These are phyloP conservation scores for Zygosaccharomyces siamensis DNA, from an alignment of 805 yeast genomes.

Conservation along the genomic window DNA sequence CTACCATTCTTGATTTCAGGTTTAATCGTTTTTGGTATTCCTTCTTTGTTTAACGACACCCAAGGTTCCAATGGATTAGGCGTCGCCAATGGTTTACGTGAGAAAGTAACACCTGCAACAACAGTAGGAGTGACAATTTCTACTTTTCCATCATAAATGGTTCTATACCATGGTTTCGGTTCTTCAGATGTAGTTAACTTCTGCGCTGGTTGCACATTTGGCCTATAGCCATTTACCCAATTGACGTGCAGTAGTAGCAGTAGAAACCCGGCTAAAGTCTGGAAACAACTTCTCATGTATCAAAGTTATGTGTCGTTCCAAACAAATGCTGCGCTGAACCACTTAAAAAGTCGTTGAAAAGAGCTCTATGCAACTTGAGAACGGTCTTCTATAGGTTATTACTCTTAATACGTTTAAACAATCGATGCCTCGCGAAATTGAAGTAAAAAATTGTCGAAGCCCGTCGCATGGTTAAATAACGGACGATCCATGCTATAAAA, in stretches of 20 bases:
- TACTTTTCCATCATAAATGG: conserved; percentile 49
- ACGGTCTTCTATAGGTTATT: neutral
- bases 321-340: neutral
- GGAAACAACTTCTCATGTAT: neutral
- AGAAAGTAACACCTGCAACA: conserved; percentile 52
- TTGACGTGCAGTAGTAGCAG: conserved; percentile 1
- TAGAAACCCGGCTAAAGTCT: neutral
- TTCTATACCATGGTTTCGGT: conserved; percentile 68
- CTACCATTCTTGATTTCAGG: conserved; percentile 74
- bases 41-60: conserved; percentile 73
- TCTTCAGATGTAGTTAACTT: conserved; percentile 37
- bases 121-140: conserved; percentile 72
- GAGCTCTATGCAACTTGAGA: neutral
- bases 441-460: neutral
- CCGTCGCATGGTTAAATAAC: neutral
- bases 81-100: conserved; percentile 41
- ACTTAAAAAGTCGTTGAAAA: neutral
- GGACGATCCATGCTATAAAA: neutral
- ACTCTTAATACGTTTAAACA: neutral
- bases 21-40: conserved; percentile 70
- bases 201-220: conserved; percentile 35
- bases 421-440: neutral
- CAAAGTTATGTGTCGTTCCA: neutral
- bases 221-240: conserved; percentile 21
- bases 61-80: conserved; percentile 72